Percentiles rank a stretch among this genome's conserved stretches.
Evolutionary conservation across 148 eudicot species (phyloP).

Genomic region (Vaccinium corymbosum): DNA sequence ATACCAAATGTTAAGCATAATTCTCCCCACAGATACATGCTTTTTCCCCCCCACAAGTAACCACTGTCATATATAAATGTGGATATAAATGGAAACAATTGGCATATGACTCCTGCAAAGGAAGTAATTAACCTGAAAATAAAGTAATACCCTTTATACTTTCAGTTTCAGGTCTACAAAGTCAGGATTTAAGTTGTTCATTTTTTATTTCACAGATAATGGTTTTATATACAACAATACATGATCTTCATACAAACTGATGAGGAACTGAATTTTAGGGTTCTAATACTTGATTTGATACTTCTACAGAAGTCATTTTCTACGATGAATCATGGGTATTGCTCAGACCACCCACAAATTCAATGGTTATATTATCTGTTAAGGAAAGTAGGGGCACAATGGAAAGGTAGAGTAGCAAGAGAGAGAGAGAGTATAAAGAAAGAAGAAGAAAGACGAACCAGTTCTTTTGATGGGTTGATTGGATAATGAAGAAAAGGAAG

Average conservation of each 20-base stretch:
- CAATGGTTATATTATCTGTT: background rate
- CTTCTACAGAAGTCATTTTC: background rate
- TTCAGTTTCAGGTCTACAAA: background rate
- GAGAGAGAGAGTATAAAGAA: background rate
- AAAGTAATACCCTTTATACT: background rate
- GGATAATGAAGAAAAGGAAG: background rate
- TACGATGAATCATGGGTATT: background rate
- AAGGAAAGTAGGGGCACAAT: background rate
- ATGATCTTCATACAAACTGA: background rate
- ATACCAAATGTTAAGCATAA: background rate
- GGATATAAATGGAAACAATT: background rate
- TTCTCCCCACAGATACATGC: background rate
- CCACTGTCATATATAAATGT: background rate
- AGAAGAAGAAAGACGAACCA: conserved; percentile 6
- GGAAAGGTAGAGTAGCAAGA: background rate
- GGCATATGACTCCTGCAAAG: background rate
- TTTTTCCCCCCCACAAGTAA: no score
- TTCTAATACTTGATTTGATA: background rate
- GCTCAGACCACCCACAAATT: background rate
- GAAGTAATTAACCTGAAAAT: background rate
- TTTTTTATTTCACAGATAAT: no score
- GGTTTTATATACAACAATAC: background rate
- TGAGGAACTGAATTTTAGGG: background rate
- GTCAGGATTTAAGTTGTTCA: background rate
- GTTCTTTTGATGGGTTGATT: conserved; percentile 6